Evolutionary conservation across 352 stramenopile species (phyloP).

Genomic region (Globisporangium paddicum): DNA sequence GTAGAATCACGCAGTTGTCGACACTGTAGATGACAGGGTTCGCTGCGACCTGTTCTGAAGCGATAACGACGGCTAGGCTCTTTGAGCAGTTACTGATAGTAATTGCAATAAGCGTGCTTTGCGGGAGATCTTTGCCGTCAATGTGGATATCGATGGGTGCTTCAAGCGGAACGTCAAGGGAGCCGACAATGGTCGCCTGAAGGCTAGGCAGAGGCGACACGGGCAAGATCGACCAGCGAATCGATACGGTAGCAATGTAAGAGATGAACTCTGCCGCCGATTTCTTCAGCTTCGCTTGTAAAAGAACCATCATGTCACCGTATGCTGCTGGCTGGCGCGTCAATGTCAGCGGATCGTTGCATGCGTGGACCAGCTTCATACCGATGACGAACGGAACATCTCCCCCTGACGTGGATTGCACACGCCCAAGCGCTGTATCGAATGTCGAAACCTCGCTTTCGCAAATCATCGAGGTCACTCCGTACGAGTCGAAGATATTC

Average conservation of each 20-base stretch:
- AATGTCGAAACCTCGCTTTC: conserved; percentile 9
- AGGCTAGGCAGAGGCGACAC: neutral
- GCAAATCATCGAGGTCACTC: neutral
- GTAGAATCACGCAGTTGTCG: conserved; percentile 12
- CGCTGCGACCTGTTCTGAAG: neutral
- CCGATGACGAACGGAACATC: neutral
- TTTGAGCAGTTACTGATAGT: conserved; percentile 5
- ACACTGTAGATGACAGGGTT: neutral
- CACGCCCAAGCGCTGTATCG: neutral
- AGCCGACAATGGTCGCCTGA: conserved; percentile 7
- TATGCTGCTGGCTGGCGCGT: neutral
- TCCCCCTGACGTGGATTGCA: neutral
- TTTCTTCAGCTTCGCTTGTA: conserved; percentile 10
- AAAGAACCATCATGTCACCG: neutral
- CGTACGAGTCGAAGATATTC: conserved; percentile 1
- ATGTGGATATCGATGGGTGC: conserved; percentile 3
- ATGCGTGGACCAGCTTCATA: conserved; percentile 3
- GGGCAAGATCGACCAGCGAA: conserved; percentile 15
- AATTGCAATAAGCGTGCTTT: conserved; percentile 6
- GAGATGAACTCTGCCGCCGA: neutral
- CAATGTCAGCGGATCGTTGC: conserved; percentile 5
- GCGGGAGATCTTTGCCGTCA: neutral
- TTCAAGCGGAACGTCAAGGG: neutral
- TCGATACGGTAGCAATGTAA: conserved; percentile 11
- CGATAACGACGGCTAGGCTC: neutral